Evolutionary conservation across 345 rosid genomes (phyloP).

Genomic region (Euphorbia peplus): DNA sequence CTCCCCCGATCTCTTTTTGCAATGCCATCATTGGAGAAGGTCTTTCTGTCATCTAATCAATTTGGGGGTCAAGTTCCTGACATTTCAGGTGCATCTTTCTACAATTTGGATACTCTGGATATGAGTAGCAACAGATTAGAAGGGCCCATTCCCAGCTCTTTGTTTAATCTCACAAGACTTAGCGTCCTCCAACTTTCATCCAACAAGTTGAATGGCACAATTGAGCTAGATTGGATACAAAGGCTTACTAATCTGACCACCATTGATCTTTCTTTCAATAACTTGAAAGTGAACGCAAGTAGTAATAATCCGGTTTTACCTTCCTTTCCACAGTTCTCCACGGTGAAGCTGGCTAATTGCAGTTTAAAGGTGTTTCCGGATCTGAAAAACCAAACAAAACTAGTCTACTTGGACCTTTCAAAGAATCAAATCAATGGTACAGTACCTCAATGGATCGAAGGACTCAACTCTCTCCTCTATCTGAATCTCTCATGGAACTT

Average conservation of each 20-base stretch:
- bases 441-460: slow-evolving; percentile 51
- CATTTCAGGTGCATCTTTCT: background rate
- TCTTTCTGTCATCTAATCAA: slow-evolving; percentile 30
- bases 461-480: background rate
- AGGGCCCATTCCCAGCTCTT: slow-evolving; percentile 20
- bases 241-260: slow-evolving; percentile 26
- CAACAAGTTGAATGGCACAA: slow-evolving; percentile 45
- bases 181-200: slow-evolving; percentile 32
- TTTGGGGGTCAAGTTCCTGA: slow-evolving; percentile 18
- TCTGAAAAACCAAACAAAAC: slow-evolving; percentile 20
- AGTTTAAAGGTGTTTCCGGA: slow-evolving; percentile 31
- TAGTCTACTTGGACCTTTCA: slow-evolving; percentile 38
- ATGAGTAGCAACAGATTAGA: slow-evolving; percentile 38
- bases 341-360: slow-evolving; percentile 48
- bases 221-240: slow-evolving; percentile 21
- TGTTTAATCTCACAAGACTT: slow-evolving; percentile 27
- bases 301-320: background rate
- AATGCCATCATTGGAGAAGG: slow-evolving; percentile 16
- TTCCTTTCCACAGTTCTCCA: slow-evolving; percentile 14
- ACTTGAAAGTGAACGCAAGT: slow-evolving; percentile 20
- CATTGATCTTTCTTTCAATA: slow-evolving; percentile 38
- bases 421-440: slow-evolving; percentile 33
- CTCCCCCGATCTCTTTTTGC: slow-evolving; percentile 29
- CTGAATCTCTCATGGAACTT: slow-evolving; percentile 23
- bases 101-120: slow-evolving; percentile 30